A percentile compares a stretch with the other conserved stretches of the same genome.
Evolutionary conservation across 2,329 filamentous ascomycete genomes (phyloP).

Genomic region (Aaosphaeria arxii): DNA sequence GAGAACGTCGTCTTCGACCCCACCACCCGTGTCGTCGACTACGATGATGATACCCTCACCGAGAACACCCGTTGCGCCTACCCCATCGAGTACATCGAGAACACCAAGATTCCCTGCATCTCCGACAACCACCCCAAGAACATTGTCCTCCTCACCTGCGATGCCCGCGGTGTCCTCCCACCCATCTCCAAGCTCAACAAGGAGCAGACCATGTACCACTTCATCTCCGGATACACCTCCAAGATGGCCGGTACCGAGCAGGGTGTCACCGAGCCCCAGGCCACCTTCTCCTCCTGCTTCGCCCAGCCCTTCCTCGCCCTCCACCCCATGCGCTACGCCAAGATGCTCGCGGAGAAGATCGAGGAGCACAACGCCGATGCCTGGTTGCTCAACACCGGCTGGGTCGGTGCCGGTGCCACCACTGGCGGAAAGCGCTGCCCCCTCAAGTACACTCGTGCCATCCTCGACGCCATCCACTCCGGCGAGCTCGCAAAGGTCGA

Average conservation of each 20-base stretch:
- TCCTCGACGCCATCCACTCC: constrained; percentile 96
- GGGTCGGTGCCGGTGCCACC: constrained; percentile 87
- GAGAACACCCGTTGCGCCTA: constrained; percentile 99
- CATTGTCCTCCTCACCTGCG: constrained; percentile 97
- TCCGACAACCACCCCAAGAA: constrained; percentile 86
- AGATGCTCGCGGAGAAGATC: constrained; percentile 99
- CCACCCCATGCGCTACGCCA: constrained; percentile 98
- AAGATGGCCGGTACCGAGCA: constrained; percentile 99
- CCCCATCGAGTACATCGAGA: constrained; percentile 97
- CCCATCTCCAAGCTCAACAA: constrained; percentile 96
- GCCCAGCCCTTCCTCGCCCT: constrained; percentile 98
- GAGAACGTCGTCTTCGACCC: constrained; percentile 99
- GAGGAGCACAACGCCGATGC: constrained; percentile 91
- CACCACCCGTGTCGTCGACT: constrained; percentile 84
- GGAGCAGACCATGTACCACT: constrained; percentile 99
- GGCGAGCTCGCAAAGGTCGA: constrained; percentile 90
- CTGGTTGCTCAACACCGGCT: constrained; percentile 98
- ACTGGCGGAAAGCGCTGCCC: constrained; percentile 96
- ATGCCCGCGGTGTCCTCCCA: constrained; percentile 93
- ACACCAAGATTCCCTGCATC: constrained; percentile 97
- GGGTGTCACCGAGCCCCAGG: constrained; percentile 93
- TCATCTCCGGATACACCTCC: constrained; percentile 99
- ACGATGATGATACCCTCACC: constrained; percentile 89
- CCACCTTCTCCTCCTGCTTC: constrained; percentile 99
- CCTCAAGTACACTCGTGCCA: constrained; percentile 97